Evolutionary conservation across 352 stramenopile genomes (phyloP), one percentile per base, ranked within the genome.

Genomic region (Lagenidium giganteum): DNA sequence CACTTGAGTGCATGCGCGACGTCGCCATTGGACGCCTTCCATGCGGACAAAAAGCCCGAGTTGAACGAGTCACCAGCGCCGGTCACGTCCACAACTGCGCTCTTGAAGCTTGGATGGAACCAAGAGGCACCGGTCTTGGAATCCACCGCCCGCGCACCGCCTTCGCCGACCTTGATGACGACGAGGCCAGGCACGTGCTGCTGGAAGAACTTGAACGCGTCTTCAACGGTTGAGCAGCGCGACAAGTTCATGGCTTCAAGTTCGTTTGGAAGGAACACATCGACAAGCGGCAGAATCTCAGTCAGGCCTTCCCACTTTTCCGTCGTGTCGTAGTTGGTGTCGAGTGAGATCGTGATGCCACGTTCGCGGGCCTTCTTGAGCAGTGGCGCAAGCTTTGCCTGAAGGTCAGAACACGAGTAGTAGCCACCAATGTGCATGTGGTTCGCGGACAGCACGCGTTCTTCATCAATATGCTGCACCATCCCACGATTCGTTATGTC

Each of bases 41-140:
- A 92, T 26, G 64, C 70, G 17, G 47, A 51, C 4, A 94, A 53
- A 47, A 93, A 93, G 0, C 77, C 79, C 11, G 82, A 72, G 54
- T 94, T 89, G 54, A 94, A 94, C n/a, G 79, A 84, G 41, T 94
- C 82, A 5, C 82, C 82, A 6, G 82, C 82, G 13, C 82, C 82
- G 21, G 82, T 92, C 27, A 82, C 78, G 41, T 94, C 82, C 27
- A 91, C 68, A n/a, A 92, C 68, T 8, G 56, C 8, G 1, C 67
- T 67, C 25, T 64, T 50, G 48, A 79, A 88, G 35, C 64, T 80
- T n/a, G 43, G 31, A 39, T 86, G 70, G 12, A 57, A 44, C 55
- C 59, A 89, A 16, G 51, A 34, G 5, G 49, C 36, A 16, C 71
- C 58, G 4, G 57, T 83, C 36, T 69, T 66, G 37, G 51, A 60